Evolutionary conservation across 176 grass and related monocot genomes (phyloP).

Genomic region (Alopecurus myosuroides): DNA sequence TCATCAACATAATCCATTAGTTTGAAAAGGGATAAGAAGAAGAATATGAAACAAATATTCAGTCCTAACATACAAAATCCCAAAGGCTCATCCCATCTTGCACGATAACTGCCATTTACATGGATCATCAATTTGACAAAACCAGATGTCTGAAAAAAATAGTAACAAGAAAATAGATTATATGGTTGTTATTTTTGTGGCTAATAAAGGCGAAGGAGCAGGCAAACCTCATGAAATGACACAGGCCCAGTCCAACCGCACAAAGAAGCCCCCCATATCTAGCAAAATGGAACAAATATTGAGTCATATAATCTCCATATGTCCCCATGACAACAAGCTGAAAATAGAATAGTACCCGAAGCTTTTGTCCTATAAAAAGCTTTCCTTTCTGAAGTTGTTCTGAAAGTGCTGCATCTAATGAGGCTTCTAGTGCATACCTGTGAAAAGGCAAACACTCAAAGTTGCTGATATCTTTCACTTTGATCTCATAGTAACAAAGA

Average conservation of each 20-base stretch:
- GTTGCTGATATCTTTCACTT: constrained; percentile 7
- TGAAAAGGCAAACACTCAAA: constrained; percentile 8
- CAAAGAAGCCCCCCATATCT: constrained; percentile 87
- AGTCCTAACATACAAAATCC: constrained; percentile 76
- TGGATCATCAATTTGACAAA: constrained; percentile 55
- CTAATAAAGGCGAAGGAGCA: constrained; percentile 8
- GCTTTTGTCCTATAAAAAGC: constrained; percentile 90
- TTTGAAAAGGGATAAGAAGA: constrained; percentile 30
- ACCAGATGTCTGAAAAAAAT: constrained; percentile 57
- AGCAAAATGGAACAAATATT: constrained; percentile 29
- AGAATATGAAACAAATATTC: background rate
- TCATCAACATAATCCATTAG: constrained; percentile 4
- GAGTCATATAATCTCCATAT: constrained; percentile 6
- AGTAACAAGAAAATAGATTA: background rate
- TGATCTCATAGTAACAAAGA: constrained; percentile 8
- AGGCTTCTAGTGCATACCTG: constrained; percentile 81
- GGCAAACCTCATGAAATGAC: constrained; percentile 74
- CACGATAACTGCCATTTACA: constrained; percentile 85
- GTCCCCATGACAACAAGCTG: constrained; percentile 1
- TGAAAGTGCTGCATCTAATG: constrained; percentile 65
- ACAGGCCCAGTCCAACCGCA: constrained; percentile 82
- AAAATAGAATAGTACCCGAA: constrained; percentile 66
- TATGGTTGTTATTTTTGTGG: background rate
- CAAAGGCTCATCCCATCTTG: constrained; percentile 70
- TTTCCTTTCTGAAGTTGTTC: constrained; percentile 67